These are phyloP conservation scores for Crataegus laevigata DNA, from an alignment of 306 rosid genomes.

Conservation along the genomic window DNA sequence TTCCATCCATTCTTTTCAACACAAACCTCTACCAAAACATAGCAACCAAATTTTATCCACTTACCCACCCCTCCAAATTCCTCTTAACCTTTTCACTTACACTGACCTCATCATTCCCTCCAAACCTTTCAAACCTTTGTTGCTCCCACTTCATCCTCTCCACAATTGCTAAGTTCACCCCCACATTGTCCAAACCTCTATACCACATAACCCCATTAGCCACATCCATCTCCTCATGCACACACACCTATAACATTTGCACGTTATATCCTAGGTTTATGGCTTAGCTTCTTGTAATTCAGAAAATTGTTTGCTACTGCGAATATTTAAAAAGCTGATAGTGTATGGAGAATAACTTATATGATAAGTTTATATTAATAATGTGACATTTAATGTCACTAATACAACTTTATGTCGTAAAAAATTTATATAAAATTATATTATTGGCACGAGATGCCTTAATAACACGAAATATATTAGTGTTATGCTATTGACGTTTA, in stretches of 20 bases:
- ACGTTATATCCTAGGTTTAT: background rate
- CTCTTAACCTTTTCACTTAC: too few species aligned
- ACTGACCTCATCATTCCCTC: too few species aligned
- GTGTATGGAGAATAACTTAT: fast-evolving
- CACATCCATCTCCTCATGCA: too few species aligned
- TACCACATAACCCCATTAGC: too few species aligned
- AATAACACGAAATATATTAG: too few species aligned
- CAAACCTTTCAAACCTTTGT: conserved; percentile 23
- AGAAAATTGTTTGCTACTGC: background rate
- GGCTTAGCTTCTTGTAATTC: background rate
- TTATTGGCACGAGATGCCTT: too few species aligned
- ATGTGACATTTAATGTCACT: fast-evolving
- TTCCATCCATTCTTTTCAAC: conserved; percentile 32
- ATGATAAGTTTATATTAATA: fast-evolving
- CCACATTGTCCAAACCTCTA: too few species aligned
- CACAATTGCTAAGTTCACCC: too few species aligned
- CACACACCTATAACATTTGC: too few species aligned
- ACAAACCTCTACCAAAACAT: conserved; percentile 44
- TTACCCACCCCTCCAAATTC: conserved; percentile 27
- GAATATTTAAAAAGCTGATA: background rate
- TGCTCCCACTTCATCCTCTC: conserved; percentile 53
- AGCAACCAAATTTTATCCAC: conserved; percentile 40
- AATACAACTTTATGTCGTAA: fast-evolving
- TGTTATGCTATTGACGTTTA: too few species aligned
- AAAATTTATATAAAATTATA: too few species aligned